Evolutionary conservation across 257 asterid species (phyloP), one percentile per base, ranked within the genome.

Genomic region (Henckelia pumila): DNA sequence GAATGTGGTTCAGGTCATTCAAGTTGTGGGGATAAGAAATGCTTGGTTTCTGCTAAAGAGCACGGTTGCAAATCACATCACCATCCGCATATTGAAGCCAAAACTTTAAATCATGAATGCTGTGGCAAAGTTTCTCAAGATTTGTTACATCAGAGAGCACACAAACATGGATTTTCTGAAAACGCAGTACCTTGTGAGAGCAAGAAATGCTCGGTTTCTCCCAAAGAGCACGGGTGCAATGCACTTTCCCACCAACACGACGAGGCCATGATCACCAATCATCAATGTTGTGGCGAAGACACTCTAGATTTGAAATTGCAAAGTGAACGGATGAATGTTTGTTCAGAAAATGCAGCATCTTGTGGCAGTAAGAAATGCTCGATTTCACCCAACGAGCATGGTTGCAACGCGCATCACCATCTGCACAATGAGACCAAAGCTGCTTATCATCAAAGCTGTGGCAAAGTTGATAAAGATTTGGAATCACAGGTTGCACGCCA

Each of bases 11-110:
- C 71, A 25, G 32, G 37, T 30, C 5, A 49, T 60, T 37, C 72
- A 24, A 72, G 44, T 21, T 59, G 71, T 24, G 70, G 64, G 32
- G 65, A 17, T 4, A 66, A 63, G 23, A 70, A 76, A 37, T 49
- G 73, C 59, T 49, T 69, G 20, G 56, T 74, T 10, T 58, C 76
- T 22, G 60, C 19, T 2, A 61, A 67, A 33, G 69, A 65, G 32
- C 77, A 66, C 0, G 8, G 19, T 35, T 61, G 68, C 59, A 32
- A 47, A 32, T 70, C 70, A 22, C 73, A 60, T 44, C 19, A 5
- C 19, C 70, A 19, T 71, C 57, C 37, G 8, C 58, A 53, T 25
- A 14, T 28, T 30, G 49, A 77, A 40, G 64, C 49, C 55, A 57
- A 32, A 25, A 13, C 24, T 22, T 60, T 0, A 37, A 29, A 79